Base-by-base conservation (phyloP, 768 basidiomycete genomes). In the Cystobasidium tubakii region DNA sequence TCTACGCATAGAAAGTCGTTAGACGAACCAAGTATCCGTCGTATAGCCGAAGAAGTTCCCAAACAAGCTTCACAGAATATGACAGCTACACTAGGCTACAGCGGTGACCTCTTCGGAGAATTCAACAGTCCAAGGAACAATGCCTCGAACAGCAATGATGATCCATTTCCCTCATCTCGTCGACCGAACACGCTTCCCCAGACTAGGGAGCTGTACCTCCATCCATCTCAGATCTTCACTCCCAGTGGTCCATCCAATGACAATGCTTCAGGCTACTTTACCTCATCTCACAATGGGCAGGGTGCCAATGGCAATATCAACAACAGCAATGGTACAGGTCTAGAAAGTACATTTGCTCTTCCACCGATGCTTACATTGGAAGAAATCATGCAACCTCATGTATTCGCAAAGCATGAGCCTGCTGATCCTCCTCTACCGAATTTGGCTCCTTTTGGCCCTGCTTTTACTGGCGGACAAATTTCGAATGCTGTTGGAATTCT, bases 351-450 rank as follows among this genome's bases (percentile, higher is more conserved):
- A 12, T 54, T 67, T 25, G 17, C 54, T 17, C 27, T 71, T 12
- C 69, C 69, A 12, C 69, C 69, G 17, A 71, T 71, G 25, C 69
- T 71, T 15, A 71, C 69, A 13, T n/a, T 71, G 27, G 69, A 71
- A 34, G 54, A 71, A 19, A 60, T 60, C 29, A 60, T 60, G 4
- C 57, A 60, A 34, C 57, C 57, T 29, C 57, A 60, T 21, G 57
- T 60, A 9, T 60, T 60, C 33, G 57, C 29, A 6, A 60, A 60
- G 21, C 12, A 12, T 9, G 57, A 60, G 13, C 25, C 13, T 34
- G 57, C 12, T 21, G 46, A 50, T 50, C 46, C 39, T 39, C 15
- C 39, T 15, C 39, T 39, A 6, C 39, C 39, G 15, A 15, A 6
- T 15, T 39, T 15, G 15, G 39, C 39, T 39, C 6, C 39, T 15